These are phyloP conservation scores for Gastrolobium bilobum DNA, from an alignment of 306 rosid genomes.

Conservation along the genomic window DNA sequence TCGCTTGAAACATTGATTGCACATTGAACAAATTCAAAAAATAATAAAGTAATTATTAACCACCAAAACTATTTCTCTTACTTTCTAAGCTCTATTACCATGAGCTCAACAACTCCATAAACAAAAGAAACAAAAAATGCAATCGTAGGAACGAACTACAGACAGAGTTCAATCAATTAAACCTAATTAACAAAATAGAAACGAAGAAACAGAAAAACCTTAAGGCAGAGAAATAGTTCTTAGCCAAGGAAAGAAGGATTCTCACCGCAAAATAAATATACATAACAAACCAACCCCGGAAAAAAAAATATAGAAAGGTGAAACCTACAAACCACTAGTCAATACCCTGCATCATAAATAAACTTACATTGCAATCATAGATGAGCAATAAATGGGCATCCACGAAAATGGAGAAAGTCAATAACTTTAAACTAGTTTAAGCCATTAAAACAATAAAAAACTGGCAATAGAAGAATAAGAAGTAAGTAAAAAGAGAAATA, in stretches of 20 bases:
- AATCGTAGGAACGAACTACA: conserved; percentile 38
- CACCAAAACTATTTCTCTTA: conserved; percentile 25
- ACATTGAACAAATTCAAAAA: conserved; percentile 36
- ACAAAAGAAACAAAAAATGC: not conserved
- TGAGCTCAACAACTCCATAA: conserved; percentile 23
- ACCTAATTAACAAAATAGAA: conserved; percentile 22
- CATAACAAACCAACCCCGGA: conserved; percentile 29
- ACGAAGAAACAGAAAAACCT: conserved; percentile 25
- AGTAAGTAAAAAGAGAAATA: not conserved
- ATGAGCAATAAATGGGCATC: conserved; percentile 41
- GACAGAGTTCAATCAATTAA: conserved; percentile 36
- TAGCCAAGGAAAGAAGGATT: too few species aligned
- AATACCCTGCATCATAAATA: conserved; percentile 20
- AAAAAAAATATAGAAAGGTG: conserved; percentile 22
- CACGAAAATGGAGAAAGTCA: conserved; percentile 49
- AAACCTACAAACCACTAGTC: conserved; percentile 29
- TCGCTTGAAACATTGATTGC: too few species aligned
- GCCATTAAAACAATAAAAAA: conserved; percentile 16
- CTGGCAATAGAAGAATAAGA: not conserved
- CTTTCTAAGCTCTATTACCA: conserved; percentile 37
- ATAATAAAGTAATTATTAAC: conserved; percentile 13
- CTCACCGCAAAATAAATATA: conserved; percentile 30
- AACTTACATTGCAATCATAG: conserved; percentile 36
- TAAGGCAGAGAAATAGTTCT: too few species aligned
- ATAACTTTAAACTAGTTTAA: conserved; percentile 36